Evolutionary conservation across 73 alveolate species (phyloP), one percentile per base, ranked within the genome.

Genomic region (Blepharisma stoltei): DNA sequence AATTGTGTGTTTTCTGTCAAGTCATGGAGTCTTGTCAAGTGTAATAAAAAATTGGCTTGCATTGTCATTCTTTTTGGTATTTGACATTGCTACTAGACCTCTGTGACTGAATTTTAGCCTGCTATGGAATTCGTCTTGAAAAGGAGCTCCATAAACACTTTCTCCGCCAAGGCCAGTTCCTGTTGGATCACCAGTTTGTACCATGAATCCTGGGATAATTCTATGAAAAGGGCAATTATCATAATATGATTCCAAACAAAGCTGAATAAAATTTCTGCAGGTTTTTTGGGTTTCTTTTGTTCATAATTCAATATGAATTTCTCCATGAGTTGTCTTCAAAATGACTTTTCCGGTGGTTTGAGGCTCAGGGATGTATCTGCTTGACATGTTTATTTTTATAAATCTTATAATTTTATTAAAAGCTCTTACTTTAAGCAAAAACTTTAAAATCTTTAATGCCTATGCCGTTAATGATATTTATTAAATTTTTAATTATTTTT

Each of bases 71-170:
- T 67, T 60, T 66, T 70, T 78, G 45, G 68, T 54, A 66, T 86
- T 89, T 14, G 95, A 97, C 98, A 93, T 93, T 0, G 98, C 98
- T 21, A 95, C 95, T n/a, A 95, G 81, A 6, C 99, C 99, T 79
- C 98, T 82, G 81, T 95, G 97, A 45, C 88, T 67, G 78, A 93
- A 94, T 78, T 90, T 83, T 18, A 93, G 77, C 67, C 98, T 70
- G 7, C 91, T 84, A 83, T 95, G 98, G 55, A 91, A 87, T 88
- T 95, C 99, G 83, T 95, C 99, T 67, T 78, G 66, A 76, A 95
- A 95, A 8, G 91, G 93, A 37, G 71, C 76, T 11, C 94, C 93
- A 86, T 86, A 95, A 21, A 92, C 88, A 21, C 97, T 89, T 71
- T 90, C 89, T n/a, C 96, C 98, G 2, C 97, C 96, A 14, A 85